Base-by-base conservation (phyloP, 768 basidiomycete species). In the Leccinum incarnatum region DNA sequence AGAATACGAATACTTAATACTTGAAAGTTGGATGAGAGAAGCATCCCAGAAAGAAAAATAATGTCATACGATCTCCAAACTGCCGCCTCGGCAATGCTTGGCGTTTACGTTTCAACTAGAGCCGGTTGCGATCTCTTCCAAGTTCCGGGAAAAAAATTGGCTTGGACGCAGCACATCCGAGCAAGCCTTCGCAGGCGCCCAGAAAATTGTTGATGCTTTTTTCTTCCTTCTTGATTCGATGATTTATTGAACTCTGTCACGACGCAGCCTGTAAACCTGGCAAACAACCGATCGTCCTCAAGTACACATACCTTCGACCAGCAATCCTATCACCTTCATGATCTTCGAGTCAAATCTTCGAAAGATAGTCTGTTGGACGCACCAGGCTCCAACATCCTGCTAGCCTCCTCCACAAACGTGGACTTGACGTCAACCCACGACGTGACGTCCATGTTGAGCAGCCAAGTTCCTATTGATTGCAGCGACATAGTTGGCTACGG, bases 21-120 rank as follows among this genome's bases (percentile, higher is more conserved):
- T n/a, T 15, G 15, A 56, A 56, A 2, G 19, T 14, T n/a, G 10
- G 4, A 4, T 12, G 19, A 21, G 9, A 12, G 12, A 45, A 21
- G 42, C 19, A 19, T 45, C n/a, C 19, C 10, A 21, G 45, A 46
- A 46, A 61, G 53, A 61, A 63, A 65, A 34, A 34, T 32, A 12
- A 55, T 59, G 40, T 66, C 62, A 69, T 68, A 59, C 67, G 67
- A 67, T 51, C 53, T 15, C 36, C 32, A 34, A 36, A 34, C 51
- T 25, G 15, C 46, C 40, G 56, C 23, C 36, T 50, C 59, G 59
- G 65, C 59, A 37, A 23, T 59, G 29, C 29, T 29, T 51, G 14
- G 52, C 55, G 53, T 5, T 14, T 10, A 23, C 30, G 34, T 36
- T n/a, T 14, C 53, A 17, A 9, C 3, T 5, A 19, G 19, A 42